A percentile compares a stretch with the other conserved stretches of the same genome.
These are phyloP conservation scores for Myriosclerotinia curreyana DNA, from an alignment of 2,329 filamentous ascomycete species.

Conservation along the genomic window DNA sequence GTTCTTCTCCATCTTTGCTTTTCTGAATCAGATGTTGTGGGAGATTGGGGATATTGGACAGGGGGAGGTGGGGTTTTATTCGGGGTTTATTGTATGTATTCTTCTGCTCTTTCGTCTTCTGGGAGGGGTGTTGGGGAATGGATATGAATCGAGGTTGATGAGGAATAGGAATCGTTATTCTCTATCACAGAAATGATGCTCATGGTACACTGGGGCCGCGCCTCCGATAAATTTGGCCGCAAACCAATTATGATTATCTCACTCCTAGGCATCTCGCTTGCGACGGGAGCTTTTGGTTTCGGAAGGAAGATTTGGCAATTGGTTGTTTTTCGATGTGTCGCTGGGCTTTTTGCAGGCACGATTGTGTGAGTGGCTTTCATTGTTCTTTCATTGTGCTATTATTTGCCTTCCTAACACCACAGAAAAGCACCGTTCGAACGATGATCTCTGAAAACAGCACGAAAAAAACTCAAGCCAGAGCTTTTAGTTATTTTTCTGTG, in stretches of 20 bases:
- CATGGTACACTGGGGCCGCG: constrained; percentile 71
- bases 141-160: neutral
- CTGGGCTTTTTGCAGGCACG: constrained; percentile 71
- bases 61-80: constrained; percentile 76
- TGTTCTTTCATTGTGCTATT: neutral
- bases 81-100: constrained; percentile 58
- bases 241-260: constrained; percentile 70
- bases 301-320: constrained; percentile 68
- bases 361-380: constrained; percentile 51
- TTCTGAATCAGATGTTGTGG: constrained; percentile 74
- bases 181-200: constrained; percentile 72
- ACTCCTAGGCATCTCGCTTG: constrained; percentile 59
- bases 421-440: constrained; percentile 57
- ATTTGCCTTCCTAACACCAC: neutral
- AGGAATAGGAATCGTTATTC: constrained; percentile 59
- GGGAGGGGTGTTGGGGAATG: no score
- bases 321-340: constrained; percentile 67
- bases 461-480: constrained; percentile 64
- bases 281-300: constrained; percentile 65
- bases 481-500: constrained; percentile 77
- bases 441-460: constrained; percentile 76
- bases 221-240: constrained; percentile 65
- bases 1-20: constrained; percentile 82
- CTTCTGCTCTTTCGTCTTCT: neutral
- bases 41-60: constrained; percentile 59